Conservation (phyloP, 2,329 filamentous ascomycete genomes). For the Chaetomiaceae sp. region DNA sequence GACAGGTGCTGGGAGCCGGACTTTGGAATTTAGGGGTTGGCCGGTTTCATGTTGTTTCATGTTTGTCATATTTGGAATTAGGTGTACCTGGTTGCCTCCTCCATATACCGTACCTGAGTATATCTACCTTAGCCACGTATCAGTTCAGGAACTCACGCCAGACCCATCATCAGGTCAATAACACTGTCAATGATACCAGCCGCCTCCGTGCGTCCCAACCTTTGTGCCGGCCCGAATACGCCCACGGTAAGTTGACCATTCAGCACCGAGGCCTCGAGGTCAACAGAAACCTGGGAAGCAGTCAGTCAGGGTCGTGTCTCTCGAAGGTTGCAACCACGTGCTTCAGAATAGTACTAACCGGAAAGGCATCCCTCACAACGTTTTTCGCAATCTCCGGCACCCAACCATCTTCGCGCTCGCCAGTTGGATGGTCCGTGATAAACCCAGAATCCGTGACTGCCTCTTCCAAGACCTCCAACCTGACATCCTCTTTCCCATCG, state of each 20-base stretch:
- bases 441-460: no score
- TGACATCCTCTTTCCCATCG: not conserved
- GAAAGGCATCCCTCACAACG: constrained; percentile 29
- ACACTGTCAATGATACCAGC: constrained; percentile 9
- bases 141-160: not conserved
- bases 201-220: constrained; percentile 8
- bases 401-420: not conserved
- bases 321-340: no score
- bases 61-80: no score
- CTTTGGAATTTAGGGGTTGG: no score
- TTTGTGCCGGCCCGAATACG: constrained; percentile 21
- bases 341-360: constrained; percentile 30
- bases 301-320: no score
- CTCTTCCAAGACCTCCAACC: not conserved
- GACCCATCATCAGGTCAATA: constrained; percentile 1
- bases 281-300: constrained; percentile 16
- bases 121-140: no score
- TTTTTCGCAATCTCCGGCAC: constrained; percentile 22
- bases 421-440: not conserved
- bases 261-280: constrained; percentile 24
- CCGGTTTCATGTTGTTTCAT: no score
- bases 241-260: constrained; percentile 21
- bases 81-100: no score
- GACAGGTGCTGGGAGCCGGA: no score
- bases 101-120: no score